Evolutionary conservation across 1,284 basidiomycete genomes (phyloP), one percentile per base, ranked within the genome.

Genomic region (Moesziomyces sp.): DNA sequence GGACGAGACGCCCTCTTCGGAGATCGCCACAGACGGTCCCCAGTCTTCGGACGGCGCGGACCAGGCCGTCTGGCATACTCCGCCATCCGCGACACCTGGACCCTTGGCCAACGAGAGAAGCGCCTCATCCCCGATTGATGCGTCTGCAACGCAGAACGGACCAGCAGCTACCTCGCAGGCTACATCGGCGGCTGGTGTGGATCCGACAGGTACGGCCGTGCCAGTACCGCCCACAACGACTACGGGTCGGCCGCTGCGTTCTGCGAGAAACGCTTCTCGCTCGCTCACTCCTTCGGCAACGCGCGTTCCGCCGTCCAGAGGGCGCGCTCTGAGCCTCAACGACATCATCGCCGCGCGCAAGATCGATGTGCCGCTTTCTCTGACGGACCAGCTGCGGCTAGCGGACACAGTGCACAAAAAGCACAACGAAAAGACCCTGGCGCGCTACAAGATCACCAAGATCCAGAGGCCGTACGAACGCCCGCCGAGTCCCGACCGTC

Each of bases 301-400:
- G 8, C 64, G 64, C 3, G 57, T 68, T 13, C 43, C 64, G 23
- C 60, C 70, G 28, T 57, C 69, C 1, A 49, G 70, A 52, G 64
- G 70, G 11, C 70, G 70, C 42, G 64, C 64, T 1, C 46, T 73
- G 28, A 73, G 70, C 46, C 54, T 73, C 23, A 73, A 73, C 47
- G 70, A 73, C 44, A 73, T 73, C 19, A 73, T 73, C 14, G 70
- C 70, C 8, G 64, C 70, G 26, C 70, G 70, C 46, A 67, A 68
- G 46, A 61, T 68, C 23, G 70, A 73, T n/a, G 64, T 73, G 26
- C 70, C 70, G 3, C 57, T 73, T 5, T 62, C 70, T 0, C 28
- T 73, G 50, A 63, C 70, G 0, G 70, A 73, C n/a, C 70, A 73
- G 60, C 60, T 73, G 23, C 50, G 57, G 18, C 56, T 73, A n/a